Conservation (phyloP, 805 yeast species). For the Kluyveromyces lactis region DNA sequence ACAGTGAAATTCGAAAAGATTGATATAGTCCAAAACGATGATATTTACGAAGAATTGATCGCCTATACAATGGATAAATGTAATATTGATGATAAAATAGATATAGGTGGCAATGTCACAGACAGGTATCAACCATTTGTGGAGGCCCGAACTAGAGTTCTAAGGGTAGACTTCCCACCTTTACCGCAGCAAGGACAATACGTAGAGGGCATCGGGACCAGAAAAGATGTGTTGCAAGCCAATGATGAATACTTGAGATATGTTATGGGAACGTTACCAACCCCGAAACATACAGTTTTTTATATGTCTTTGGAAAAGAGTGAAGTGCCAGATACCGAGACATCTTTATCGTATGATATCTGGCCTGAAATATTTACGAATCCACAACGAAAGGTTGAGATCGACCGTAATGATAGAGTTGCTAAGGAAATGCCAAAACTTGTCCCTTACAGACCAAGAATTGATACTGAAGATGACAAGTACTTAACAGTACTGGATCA, state of each 20-base stretch:
- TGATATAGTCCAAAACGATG: conserved; percentile 18
- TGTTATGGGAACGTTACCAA: conserved; percentile 59
- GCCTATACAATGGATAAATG: conserved; percentile 17
- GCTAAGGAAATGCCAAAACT: conserved; percentile 22
- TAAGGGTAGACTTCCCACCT: conserved; percentile 49
- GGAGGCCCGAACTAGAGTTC: conserved; percentile 55
- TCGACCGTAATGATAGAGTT: conserved; percentile 44
- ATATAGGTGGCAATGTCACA: conserved; percentile 28
- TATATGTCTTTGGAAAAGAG: conserved; percentile 37
- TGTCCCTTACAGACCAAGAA: conserved; percentile 28
- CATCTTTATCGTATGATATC: conserved; percentile 30
- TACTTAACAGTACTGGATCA: conserved; percentile 18
- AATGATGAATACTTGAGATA: conserved; percentile 44
- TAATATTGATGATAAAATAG: conserved; percentile 15
- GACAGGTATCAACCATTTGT: conserved; percentile 48
- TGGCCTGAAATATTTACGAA: conserved; percentile 51
- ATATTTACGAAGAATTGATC: conserved; percentile 15
- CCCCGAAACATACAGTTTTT: conserved; percentile 60
- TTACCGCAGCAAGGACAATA: conserved; percentile 32
- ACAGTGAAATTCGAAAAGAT: conserved; percentile 50
- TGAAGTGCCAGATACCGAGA: conserved; percentile 16
- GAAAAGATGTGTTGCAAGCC: conserved; percentile 29
- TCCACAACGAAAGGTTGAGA: conserved; percentile 40
- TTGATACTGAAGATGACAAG: conserved; percentile 8
- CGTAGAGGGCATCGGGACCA: conserved; percentile 15